These are phyloP conservation scores for Rhodomyrtus tomentosa DNA, from an alignment of 345 rosid species.

Conservation along the genomic window DNA sequence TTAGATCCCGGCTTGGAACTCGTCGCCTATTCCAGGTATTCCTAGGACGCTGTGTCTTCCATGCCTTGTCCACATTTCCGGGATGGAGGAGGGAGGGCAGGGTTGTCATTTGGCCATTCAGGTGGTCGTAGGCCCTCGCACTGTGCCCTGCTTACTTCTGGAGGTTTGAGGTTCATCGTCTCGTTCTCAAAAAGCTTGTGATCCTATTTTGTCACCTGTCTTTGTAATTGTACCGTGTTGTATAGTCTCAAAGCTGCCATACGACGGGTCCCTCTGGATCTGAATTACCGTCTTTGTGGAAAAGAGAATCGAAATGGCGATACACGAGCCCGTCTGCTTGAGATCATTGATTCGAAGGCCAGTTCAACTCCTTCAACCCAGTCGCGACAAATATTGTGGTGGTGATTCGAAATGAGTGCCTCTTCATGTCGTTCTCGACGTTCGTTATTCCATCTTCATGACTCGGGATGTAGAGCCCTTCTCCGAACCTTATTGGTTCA, in stretches of 20 bases:
- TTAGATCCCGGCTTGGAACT: not conserved
- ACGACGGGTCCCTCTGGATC: not conserved
- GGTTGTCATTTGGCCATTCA: not conserved
- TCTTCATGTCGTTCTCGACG: not conserved
- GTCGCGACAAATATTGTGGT: not conserved
- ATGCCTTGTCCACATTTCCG: not conserved
- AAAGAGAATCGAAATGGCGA: fast-evolving
- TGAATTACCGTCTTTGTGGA: not conserved
- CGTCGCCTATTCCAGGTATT: not conserved
- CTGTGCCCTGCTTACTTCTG: not conserved
- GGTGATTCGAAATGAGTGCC: not conserved
- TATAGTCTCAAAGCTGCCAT: too few species aligned
- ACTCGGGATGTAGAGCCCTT: fast-evolving
- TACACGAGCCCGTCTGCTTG: too few species aligned
- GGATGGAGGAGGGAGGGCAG: not conserved
- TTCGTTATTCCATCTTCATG: not conserved
- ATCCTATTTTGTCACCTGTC: not conserved
- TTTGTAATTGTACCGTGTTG: not conserved
- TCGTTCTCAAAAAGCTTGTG: not conserved
- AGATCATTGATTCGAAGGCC: too few species aligned
- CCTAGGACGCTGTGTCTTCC: not conserved
- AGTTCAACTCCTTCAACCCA: not conserved
- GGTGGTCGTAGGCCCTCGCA: not conserved
- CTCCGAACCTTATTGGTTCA: not conserved
- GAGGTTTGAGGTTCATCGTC: not conserved